Conservation (phyloP, 345 rosid species). For the Alliaria petiolata region DNA sequence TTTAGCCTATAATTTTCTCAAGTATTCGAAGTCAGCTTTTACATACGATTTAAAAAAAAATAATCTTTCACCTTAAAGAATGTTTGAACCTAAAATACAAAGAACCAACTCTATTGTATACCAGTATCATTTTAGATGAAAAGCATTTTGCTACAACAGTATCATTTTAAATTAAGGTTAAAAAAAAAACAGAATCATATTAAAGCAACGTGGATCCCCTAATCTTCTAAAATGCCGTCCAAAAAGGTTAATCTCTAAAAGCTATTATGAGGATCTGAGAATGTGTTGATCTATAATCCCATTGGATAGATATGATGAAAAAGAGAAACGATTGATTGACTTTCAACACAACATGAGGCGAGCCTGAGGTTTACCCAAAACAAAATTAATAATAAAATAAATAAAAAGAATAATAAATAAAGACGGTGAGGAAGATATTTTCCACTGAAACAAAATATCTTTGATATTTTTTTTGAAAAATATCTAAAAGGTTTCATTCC, state of each 20-base stretch:
- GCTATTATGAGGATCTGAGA: background rate
- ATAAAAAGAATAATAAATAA: background rate
- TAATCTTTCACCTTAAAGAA: too few relatives aligned
- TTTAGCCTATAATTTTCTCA: too few relatives aligned
- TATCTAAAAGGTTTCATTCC: conserved; percentile 16
- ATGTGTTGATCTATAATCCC: background rate
- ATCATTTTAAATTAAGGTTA: too few relatives aligned
- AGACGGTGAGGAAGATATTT: conserved; percentile 30
- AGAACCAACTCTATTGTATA: too few relatives aligned
- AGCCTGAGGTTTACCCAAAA: background rate
- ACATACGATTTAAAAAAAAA: too few relatives aligned
- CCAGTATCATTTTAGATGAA: too few relatives aligned
- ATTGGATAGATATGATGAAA: background rate
- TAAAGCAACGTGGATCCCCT: background rate
- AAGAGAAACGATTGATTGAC: background rate
- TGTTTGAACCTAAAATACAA: too few relatives aligned
- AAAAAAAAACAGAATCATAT: too few relatives aligned
- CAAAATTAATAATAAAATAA: background rate
- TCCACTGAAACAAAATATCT: conserved; percentile 15
- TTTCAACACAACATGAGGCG: background rate
- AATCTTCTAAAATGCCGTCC: background rate
- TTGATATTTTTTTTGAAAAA: conserved; percentile 10
- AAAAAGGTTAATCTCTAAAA: background rate
- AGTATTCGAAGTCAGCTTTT: too few relatives aligned
- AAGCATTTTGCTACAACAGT: too few relatives aligned